These are phyloP conservation scores for Cerrena zonata DNA, from an alignment of 1,284 basidiomycete genomes.

Conservation along the genomic window DNA sequence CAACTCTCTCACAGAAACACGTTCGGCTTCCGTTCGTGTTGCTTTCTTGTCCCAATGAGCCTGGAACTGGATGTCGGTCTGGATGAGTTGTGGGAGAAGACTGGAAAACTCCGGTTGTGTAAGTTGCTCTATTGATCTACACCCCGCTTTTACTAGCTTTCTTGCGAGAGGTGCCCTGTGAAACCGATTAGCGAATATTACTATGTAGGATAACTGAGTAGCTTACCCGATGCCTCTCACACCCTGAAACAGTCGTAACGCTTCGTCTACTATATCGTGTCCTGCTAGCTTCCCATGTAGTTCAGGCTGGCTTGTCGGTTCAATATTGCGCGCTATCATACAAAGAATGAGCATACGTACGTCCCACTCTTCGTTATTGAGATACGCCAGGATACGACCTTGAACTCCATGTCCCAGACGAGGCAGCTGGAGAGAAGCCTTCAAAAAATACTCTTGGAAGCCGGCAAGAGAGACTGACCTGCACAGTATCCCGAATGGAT, in stretches of 20 bases:
- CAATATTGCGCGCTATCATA: too few relatives aligned
- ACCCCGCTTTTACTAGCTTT: slow-evolving; percentile 42
- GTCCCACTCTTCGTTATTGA: slow-evolving; percentile 26
- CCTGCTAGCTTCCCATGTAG: neutral
- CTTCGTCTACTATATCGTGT: slow-evolving; percentile 10
- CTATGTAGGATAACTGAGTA: too few relatives aligned
- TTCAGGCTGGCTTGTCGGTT: neutral
- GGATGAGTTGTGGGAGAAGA: slow-evolving; percentile 32
- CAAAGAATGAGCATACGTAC: too few relatives aligned
- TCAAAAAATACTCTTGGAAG: too few relatives aligned
- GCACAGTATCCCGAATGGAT: slow-evolving; percentile 19
- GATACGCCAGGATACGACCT: slow-evolving; percentile 32
- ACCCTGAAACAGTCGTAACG: slow-evolving; percentile 20
- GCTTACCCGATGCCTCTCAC: slow-evolving; percentile 28
- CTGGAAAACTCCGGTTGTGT: slow-evolving; percentile 30
- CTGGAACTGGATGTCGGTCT: slow-evolving; percentile 33
- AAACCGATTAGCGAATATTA: too few relatives aligned
- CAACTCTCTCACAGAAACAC: slow-evolving; percentile 32
- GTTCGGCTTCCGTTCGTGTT: slow-evolving; percentile 35
- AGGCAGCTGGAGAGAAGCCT: slow-evolving; percentile 27
- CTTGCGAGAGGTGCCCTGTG: slow-evolving; percentile 32
- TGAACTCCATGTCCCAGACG: slow-evolving; percentile 37
- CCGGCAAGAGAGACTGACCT: slow-evolving; percentile 6
- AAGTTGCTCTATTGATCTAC: slow-evolving; percentile 35
- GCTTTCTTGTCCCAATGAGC: slow-evolving; percentile 31